Conservation (phyloP, 1,139 yeast genomes). For the Geotrichum aggregatum region DNA sequence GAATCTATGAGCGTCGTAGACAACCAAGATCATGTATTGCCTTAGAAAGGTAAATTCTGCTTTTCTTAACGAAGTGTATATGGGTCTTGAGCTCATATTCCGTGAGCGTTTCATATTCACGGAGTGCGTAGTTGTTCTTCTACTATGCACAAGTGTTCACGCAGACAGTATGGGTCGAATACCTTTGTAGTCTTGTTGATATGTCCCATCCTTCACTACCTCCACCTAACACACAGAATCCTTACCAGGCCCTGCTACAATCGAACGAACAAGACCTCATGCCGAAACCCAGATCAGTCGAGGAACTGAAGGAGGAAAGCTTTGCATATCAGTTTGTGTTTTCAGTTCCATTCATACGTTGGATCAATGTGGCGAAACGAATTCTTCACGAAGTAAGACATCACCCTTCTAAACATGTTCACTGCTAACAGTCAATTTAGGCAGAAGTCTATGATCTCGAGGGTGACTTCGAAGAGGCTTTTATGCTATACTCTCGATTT, state of each 20-base stretch:
- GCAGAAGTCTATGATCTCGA: slow-evolving; percentile 46
- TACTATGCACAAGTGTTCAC: background rate
- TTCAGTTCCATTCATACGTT: slow-evolving; percentile 43
- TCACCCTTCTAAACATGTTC: background rate
- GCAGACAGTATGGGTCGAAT: background rate
- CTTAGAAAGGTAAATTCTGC: too few species aligned
- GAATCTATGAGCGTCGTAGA: too few species aligned
- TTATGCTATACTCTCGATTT: slow-evolving; percentile 47
- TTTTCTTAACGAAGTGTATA: too few species aligned
- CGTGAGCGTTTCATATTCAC: too few species aligned
- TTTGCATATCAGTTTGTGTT: slow-evolving; percentile 45
- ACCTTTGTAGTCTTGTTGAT: too few species aligned
- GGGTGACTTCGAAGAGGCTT: slow-evolving; percentile 45
- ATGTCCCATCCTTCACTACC: background rate
- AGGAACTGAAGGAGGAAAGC: slow-evolving; percentile 44
- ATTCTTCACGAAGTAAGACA: slow-evolving; percentile 32
- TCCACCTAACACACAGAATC: background rate
- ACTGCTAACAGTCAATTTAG: slow-evolving; percentile 30
- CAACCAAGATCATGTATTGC: too few species aligned
- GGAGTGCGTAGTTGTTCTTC: too few species aligned
- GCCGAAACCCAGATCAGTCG: slow-evolving; percentile 26
- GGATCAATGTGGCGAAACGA: slow-evolving; percentile 45
- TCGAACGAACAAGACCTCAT: background rate
- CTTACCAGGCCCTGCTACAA: background rate
- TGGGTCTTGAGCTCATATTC: too few species aligned